A percentile compares a stretch with the other conserved stretches of the same genome.
Evolutionary conservation across 2,329 filamentous ascomycete species (phyloP).

Genomic region (Colletotrichum eleusines): DNA sequence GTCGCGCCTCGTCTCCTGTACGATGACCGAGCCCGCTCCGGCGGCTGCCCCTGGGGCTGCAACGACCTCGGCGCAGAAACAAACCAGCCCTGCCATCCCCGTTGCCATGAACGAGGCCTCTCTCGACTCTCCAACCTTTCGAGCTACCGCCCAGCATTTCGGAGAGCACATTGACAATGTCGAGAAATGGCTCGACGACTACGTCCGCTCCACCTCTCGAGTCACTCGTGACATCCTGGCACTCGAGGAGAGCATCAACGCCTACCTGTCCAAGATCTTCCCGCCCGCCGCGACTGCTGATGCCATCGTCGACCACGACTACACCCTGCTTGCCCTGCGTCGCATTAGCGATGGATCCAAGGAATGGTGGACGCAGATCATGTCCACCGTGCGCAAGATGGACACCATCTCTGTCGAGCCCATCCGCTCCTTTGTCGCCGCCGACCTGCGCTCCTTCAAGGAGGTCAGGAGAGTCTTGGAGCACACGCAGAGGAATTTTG

Average conservation of each 20-base stretch:
- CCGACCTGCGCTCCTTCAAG: constrained; percentile 87
- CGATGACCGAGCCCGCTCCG: constrained; percentile 39
- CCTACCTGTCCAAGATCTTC: constrained; percentile 80
- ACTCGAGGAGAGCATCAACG: constrained; percentile 84
- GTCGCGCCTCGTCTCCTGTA: constrained; percentile 5
- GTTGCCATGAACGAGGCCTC: constrained; percentile 94
- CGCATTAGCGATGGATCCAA: constrained; percentile 86
- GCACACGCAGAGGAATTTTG: constrained; percentile 84
- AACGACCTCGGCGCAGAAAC: constrained; percentile 36
- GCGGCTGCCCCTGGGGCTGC: constrained; percentile 32
- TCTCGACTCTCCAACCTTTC: constrained; percentile 96
- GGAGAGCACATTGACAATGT: constrained; percentile 91
- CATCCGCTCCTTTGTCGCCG: constrained; percentile 80
- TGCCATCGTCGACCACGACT: constrained; percentile 92
- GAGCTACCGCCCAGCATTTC: constrained; percentile 87
- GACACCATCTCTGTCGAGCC: constrained; percentile 85
- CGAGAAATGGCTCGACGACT: constrained; percentile 87
- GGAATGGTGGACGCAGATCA: constrained; percentile 86
- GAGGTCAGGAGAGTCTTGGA: constrained; percentile 84
- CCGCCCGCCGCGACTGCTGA: constrained; percentile 82
- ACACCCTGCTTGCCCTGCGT: constrained; percentile 88
- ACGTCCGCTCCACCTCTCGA: constrained; percentile 65
- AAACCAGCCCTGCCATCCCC: constrained; percentile 66
- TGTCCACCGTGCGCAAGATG: constrained; percentile 81
- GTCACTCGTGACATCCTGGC: constrained; percentile 73